Evolutionary conservation across 306 rosid species (phyloP).

Genomic region (Prunus persica): Prunus_persica_NCBIv2 NC_034010.1:24152501-24153000

Average conservation of each 20-base stretch:
- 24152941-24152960: slow-evolving; percentile 94
- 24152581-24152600: neutral
- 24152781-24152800: slow-evolving; percentile 84
- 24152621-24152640: neutral
- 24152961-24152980: slow-evolving; percentile 77
- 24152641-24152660: neutral
- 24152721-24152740: slow-evolving; percentile 44
- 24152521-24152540: neutral
- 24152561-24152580: neutral
- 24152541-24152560: neutral
- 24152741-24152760: slow-evolving; percentile 95
- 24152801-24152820: slow-evolving; percentile 57
- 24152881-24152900: neutral
- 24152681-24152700: neutral
- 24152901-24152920: slow-evolving; percentile 23
- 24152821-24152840: slow-evolving; percentile 5
- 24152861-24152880: neutral
- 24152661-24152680: neutral
- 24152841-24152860: neutral
- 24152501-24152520: neutral
- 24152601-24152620: neutral
- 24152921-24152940: slow-evolving; percentile 86
- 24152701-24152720: neutral
- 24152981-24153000: slow-evolving; percentile 31
- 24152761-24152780: slow-evolving; percentile 63